phyloP scores from a whole-genome alignment of 2,329 filamentous ascomycete genomes.

The Penicillium glabrum region DNA sequence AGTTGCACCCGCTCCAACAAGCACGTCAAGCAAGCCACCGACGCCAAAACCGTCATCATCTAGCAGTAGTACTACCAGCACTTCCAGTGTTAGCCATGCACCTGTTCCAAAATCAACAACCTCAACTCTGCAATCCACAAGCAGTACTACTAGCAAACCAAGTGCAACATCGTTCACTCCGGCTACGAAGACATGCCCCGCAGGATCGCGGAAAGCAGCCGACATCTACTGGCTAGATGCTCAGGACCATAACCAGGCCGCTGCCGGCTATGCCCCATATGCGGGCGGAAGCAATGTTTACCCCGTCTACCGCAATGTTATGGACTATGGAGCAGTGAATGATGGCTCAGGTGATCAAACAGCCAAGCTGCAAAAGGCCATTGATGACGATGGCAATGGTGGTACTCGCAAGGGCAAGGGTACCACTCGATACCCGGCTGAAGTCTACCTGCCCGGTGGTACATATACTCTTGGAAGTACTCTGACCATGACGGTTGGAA shows the following conservation, averaged over 20 bases:
- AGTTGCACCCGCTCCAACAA: neutral
- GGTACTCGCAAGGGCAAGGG: conserved; percentile 27
- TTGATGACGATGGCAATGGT: conserved; percentile 27
- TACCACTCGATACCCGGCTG: conserved; percentile 26
- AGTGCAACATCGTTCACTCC: neutral
- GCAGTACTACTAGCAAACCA: neutral
- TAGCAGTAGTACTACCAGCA: neutral
- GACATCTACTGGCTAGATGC: conserved; percentile 25
- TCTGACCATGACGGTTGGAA: conserved; percentile 29
- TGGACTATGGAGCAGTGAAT: conserved; percentile 25
- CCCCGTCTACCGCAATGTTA: conserved; percentile 29
- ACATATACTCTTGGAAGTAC: conserved; percentile 26
- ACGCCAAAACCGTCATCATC: neutral
- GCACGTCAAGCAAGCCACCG: neutral
- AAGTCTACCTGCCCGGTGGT: conserved; percentile 31
- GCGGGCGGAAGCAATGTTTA: conserved; percentile 13
- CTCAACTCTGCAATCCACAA: neutral
- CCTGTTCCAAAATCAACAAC: neutral
- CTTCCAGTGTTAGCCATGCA: neutral
- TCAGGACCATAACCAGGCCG: conserved; percentile 25
- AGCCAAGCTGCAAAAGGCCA: conserved; percentile 24
- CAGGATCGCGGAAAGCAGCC: neutral
- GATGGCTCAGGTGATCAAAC: conserved; percentile 29
- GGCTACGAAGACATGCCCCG: conserved; percentile 17
- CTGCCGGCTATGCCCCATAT: conserved; percentile 26